A percentile compares a stretch with the other conserved stretches of the same genome.
These are phyloP conservation scores for Boechera stricta DNA, from an alignment of 345 rosid species.

Conservation along the genomic window DNA sequence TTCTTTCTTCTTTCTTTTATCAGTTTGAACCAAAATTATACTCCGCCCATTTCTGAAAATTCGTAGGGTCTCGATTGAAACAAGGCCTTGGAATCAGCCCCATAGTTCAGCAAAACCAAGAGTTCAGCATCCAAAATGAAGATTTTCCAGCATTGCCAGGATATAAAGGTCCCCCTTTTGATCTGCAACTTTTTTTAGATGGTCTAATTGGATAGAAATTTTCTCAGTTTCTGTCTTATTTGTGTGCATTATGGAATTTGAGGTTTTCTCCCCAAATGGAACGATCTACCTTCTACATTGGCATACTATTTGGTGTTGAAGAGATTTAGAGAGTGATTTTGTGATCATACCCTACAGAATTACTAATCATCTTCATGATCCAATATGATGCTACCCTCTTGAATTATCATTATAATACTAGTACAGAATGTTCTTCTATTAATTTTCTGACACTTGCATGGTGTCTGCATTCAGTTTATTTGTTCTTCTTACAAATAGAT, in stretches of 20 bases:
- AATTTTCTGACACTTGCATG: not conserved
- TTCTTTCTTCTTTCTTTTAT: constrained; percentile 11
- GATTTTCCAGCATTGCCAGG: constrained; percentile 99
- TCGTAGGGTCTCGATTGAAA: constrained; percentile 75
- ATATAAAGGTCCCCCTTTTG: constrained; percentile 67
- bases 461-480: constrained; percentile 14
- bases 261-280: constrained; percentile 8
- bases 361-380: constrained; percentile 14
- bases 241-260: constrained; percentile 23
- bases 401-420: constrained; percentile 5
- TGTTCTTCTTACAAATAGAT: constrained; percentile 19
- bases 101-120: constrained; percentile 95
- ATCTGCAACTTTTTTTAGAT: not conserved
- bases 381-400: constrained; percentile 8
- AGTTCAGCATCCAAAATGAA: constrained; percentile 98
- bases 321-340: constrained; percentile 20
- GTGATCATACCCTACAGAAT: constrained; percentile 10
- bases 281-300: constrained; percentile 17
- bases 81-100: constrained; percentile 85
- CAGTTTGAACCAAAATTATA: constrained; percentile 19
- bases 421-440: not conserved
- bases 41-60: not conserved
- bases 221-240: not conserved
- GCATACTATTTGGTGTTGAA: constrained; percentile 13
- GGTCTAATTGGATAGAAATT: not conserved